A percentile compares a stretch with the other conserved stretches of the same genome.
Evolutionary conservation across 2,329 filamentous ascomycete species (phyloP).

Genomic region (Xylaria digitata): DNA sequence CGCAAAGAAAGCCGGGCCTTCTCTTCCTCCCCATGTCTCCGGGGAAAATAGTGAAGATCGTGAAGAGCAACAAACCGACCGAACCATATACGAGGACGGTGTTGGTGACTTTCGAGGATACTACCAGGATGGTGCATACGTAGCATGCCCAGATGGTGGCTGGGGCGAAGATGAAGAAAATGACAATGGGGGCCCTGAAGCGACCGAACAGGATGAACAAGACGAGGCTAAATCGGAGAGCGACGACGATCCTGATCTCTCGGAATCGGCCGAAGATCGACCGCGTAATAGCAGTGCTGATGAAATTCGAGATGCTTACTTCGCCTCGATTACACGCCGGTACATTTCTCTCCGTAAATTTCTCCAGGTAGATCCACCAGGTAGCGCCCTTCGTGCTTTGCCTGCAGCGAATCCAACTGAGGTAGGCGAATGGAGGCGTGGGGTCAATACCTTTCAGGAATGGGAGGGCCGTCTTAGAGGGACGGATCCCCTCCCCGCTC

Average conservation of each 20-base stretch:
- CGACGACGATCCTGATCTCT: constrained; percentile 49
- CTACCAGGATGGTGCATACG: constrained; percentile 84
- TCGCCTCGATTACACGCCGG: constrained; percentile 70
- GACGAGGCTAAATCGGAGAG: constrained; percentile 46
- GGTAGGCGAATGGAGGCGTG: constrained; percentile 65
- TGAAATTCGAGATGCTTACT: constrained; percentile 73
- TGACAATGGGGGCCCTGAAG: constrained; percentile 42
- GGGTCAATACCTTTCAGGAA: constrained; percentile 59
- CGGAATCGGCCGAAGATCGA: constrained; percentile 42
- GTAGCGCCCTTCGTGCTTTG: constrained; percentile 64
- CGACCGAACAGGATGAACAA: constrained; percentile 42
- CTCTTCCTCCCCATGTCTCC: constrained; percentile 55
- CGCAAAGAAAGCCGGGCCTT: constrained; percentile 67
- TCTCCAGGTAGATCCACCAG: constrained; percentile 67
- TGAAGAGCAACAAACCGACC: constrained; percentile 51
- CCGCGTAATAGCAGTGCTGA: constrained; percentile 50
- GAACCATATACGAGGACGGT: constrained; percentile 61
- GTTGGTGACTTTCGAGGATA: constrained; percentile 69
- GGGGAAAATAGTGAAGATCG: constrained; percentile 46
- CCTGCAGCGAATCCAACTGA: constrained; percentile 64
- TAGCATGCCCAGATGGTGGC: constrained; percentile 64
- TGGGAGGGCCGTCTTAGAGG: constrained; percentile 66
- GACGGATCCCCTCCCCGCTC: constrained; percentile 67
- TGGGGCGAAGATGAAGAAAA: constrained; percentile 45
- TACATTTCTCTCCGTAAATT: constrained; percentile 73